Percentiles rank a stretch among this genome's conserved stretches.
phyloP scores from a whole-genome alignment of 768 basidiomycete species.

The Termitomyces sp. region DNA sequence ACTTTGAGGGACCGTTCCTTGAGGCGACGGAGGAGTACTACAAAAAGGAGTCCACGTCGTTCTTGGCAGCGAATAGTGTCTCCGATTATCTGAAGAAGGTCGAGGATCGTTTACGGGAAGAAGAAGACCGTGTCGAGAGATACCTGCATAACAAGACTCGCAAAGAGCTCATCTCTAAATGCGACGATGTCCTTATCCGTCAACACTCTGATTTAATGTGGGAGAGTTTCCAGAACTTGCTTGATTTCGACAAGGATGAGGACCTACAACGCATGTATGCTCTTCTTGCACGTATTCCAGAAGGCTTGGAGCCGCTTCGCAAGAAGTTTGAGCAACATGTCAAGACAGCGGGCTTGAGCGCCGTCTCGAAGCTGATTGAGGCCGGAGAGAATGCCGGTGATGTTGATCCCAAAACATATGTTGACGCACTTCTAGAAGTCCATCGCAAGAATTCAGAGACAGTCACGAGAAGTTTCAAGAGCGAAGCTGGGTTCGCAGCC shows the following conservation, averaged over 20 bases:
- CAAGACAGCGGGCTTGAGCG: conserved; percentile 82
- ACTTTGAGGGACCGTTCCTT: conserved; percentile 89
- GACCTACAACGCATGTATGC: conserved; percentile 98
- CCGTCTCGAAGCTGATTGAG: conserved; percentile 74
- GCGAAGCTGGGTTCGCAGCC: conserved; percentile 93
- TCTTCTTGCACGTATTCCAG: conserved; percentile 85
- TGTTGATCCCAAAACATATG: conserved; percentile 92
- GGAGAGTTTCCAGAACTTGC: conserved; percentile 90
- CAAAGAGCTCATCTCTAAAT: conserved; percentile 79
- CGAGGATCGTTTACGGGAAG: conserved; percentile 88
- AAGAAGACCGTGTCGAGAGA: conserved; percentile 93
- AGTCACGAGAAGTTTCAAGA: conserved; percentile 87
- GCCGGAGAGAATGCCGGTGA: conserved; percentile 60
- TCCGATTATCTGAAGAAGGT: conserved; percentile 98
- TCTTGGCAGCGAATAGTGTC: conserved; percentile 87
- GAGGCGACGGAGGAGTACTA: conserved; percentile 89
- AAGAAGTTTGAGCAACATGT: conserved; percentile 96
- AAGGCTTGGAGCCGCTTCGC: conserved; percentile 89
- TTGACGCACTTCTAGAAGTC: conserved; percentile 89
- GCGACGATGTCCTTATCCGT: conserved; percentile 91
- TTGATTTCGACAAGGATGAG: conserved; percentile 94
- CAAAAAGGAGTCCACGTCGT: conserved; percentile 87
- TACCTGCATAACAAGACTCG: conserved; percentile 91
- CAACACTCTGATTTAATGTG: conserved; percentile 88
- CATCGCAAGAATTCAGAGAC: conserved; percentile 93